These are phyloP conservation scores for Mycosphaerella sp. DNA, from an alignment of 2,329 filamentous ascomycete species.

Conservation along the genomic window DNA sequence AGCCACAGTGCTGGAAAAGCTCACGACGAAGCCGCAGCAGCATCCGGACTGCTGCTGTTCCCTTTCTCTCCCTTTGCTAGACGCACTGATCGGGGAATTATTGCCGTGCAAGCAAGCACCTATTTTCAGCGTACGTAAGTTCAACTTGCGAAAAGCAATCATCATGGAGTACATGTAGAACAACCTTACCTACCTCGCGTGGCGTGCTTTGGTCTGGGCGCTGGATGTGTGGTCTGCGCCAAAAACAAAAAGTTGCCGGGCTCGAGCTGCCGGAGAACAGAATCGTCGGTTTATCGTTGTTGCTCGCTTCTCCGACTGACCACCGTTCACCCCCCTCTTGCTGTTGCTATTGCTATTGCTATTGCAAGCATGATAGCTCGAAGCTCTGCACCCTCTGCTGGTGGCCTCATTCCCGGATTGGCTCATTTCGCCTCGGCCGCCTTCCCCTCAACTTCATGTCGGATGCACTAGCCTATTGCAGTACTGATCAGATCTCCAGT, in stretches of 20 bases:
- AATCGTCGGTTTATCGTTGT: too few species aligned
- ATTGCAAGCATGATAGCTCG: too few species aligned
- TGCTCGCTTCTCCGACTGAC: too few species aligned
- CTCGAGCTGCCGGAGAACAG: too few species aligned
- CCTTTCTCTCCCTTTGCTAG: constrained; percentile 18
- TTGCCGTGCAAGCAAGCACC: constrained; percentile 18
- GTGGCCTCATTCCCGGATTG: too few species aligned
- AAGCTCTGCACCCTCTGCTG: too few species aligned
- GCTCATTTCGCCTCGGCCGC: constrained; percentile 2
- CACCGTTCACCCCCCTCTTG: too few species aligned
- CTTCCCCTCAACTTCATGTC: constrained; percentile 7
- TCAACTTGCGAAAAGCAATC: too few species aligned
- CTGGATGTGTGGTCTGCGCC: too few species aligned
- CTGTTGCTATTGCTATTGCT: too few species aligned
- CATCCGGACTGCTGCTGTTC: constrained; percentile 20
- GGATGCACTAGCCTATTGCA: neutral
- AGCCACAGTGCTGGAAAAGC: constrained; percentile 1
- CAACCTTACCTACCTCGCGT: neutral
- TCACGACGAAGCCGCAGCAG: constrained; percentile 8
- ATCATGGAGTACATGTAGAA: too few species aligned
- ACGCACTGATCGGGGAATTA: constrained; percentile 12
- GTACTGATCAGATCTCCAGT: constrained; percentile 7
- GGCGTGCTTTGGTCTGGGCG: neutral
- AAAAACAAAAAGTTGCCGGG: too few species aligned
- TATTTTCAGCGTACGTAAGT: neutral